Evolutionary conservation across 305 asterid genomes (phyloP).

Genomic region (Solanum chacoense): DNA sequence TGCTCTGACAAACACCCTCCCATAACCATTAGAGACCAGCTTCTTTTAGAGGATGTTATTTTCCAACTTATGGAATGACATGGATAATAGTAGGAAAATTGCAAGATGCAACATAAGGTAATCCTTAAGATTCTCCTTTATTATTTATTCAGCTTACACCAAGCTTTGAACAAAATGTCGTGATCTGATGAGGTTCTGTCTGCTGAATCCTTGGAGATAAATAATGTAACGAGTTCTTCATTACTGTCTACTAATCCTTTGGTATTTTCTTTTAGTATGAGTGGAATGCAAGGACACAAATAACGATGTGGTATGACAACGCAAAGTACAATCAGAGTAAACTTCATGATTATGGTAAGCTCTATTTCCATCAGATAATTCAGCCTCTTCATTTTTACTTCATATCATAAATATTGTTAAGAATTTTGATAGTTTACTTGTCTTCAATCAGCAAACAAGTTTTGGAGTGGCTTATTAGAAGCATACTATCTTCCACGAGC

Average conservation of each 20-base stretch:
- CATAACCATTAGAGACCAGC: not conserved
- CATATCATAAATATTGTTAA: not conserved
- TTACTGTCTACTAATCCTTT: not conserved
- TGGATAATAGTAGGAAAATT: not conserved
- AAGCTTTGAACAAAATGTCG: not conserved
- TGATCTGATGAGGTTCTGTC: not conserved
- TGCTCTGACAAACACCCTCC: not conserved
- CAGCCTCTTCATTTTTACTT: not conserved
- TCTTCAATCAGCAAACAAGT: conserved; percentile 60
- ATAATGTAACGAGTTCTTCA: not conserved
- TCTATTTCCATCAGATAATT: not conserved
- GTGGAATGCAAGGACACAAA: conserved; percentile 96
- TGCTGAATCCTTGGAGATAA: not conserved
- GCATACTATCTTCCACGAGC: conserved; percentile 89
- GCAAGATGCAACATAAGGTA: not conserved
- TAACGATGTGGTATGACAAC: conserved; percentile 91
- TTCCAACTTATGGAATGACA: not conserved
- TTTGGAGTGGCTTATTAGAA: conserved; percentile 73
- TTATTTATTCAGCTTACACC: not conserved
- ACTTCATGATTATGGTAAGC: conserved; percentile 84
- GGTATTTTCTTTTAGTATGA: conserved; percentile 37
- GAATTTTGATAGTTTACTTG: not conserved
- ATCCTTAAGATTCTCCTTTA: not conserved
- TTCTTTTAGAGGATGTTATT: not conserved
- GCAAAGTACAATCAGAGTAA: conserved; percentile 52